A percentile compares a stretch with the other conserved stretches of the same genome.
phyloP scores from a whole-genome alignment of 139 green algal genomes.

The Chlorella sp. region DNA sequence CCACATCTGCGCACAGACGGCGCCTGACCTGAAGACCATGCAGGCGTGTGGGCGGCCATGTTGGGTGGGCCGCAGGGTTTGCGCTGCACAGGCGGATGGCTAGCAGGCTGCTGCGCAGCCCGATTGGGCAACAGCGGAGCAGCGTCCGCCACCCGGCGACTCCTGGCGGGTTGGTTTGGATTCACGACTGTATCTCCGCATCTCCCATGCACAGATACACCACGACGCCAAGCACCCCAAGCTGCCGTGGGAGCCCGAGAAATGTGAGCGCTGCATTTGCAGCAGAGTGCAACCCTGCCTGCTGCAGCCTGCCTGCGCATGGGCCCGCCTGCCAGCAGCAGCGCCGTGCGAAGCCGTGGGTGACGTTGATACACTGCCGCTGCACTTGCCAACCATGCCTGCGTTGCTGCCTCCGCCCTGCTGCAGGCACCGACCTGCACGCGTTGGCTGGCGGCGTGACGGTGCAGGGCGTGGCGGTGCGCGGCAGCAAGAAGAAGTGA shows the following conservation, averaged over 20 bases:
- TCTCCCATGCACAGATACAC: conserved; percentile 53
- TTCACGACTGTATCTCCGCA: no score
- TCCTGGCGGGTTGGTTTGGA: no score
- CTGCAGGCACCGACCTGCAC: conserved; percentile 60
- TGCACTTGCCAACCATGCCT: no score
- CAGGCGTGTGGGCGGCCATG: neutral
- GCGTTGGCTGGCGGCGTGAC: conserved; percentile 61
- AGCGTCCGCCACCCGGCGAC: no score
- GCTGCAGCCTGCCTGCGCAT: no score
- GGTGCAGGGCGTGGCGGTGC: conserved; percentile 74
- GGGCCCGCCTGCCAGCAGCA: no score
- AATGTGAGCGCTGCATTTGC: conserved; percentile 35
- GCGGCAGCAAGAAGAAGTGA: conserved; percentile 70
- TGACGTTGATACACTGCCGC: no score
- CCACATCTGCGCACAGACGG: conserved; percentile 52
- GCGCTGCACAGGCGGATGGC: neutral
- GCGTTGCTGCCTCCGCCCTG: no score
- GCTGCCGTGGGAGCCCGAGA: conserved; percentile 68
- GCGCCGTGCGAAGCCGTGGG: no score
- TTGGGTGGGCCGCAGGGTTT: neutral
- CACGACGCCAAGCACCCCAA: conserved; percentile 83
- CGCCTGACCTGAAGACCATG: conserved; percentile 80
- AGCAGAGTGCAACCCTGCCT: no score
- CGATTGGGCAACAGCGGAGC: no score
- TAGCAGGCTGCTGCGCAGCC: neutral